phyloP scores from a whole-genome alignment of 352 stramenopile species.

The Phytopythium sindhum region DNA sequence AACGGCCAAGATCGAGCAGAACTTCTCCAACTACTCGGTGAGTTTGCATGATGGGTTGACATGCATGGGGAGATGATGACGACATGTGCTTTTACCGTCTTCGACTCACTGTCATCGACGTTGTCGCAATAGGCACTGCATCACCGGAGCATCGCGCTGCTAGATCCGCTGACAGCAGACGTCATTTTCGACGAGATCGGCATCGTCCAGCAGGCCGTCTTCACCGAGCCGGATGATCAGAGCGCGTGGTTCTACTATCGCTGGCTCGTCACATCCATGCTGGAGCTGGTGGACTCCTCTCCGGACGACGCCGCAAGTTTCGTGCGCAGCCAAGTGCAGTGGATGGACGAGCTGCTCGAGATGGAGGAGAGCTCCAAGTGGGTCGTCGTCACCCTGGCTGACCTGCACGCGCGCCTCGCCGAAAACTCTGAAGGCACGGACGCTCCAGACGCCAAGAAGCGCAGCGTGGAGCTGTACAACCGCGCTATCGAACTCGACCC shows the following conservation, averaged over 20 bases:
- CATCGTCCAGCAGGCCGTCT: constrained; percentile 93
- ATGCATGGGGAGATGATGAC: not conserved
- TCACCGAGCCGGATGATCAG: constrained; percentile 98
- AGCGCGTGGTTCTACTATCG: constrained; percentile 98
- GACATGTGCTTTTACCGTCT: not conserved
- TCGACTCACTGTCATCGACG: not conserved
- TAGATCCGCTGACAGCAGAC: constrained; percentile 42
- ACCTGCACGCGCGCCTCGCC: constrained; percentile 38
- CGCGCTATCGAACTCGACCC: constrained; percentile 44
- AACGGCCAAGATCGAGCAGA: constrained; percentile 94
- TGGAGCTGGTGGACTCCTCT: constrained; percentile 45
- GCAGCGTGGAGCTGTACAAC: constrained; percentile 48
- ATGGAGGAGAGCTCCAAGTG: constrained; percentile 79
- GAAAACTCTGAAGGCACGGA: constrained; percentile 18
- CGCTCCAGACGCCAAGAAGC: constrained; percentile 28
- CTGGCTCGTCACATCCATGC: constrained; percentile 88
- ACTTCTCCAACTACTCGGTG: constrained; percentile 99
- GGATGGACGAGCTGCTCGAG: constrained; percentile 77
- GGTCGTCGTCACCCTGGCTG: constrained; percentile 62
- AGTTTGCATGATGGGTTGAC: not conserved
- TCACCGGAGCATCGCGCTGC: constrained; percentile 56
- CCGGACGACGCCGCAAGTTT: constrained; percentile 40
- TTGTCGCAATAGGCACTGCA: constrained; percentile 41
- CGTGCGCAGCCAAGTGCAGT: constrained; percentile 68
- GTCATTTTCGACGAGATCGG: constrained; percentile 72